Evolutionary conservation across 1,139 yeast species (phyloP), one percentile per base, ranked within the genome.

Genomic region (Yamadazyma conglobata): DNA sequence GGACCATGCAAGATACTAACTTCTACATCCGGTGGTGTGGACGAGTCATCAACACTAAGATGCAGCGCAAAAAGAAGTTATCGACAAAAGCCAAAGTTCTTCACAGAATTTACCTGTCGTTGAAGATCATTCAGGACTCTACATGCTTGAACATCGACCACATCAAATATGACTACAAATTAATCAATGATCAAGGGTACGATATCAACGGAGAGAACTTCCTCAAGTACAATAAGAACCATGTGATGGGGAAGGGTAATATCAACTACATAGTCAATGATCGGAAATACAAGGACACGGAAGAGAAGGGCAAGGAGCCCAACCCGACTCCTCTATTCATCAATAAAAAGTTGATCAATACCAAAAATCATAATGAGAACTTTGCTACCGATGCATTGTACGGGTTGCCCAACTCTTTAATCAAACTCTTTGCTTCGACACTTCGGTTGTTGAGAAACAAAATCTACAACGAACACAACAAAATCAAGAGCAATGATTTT

Each of bases 1-100:
- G 96, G 2, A 81, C 93, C 2, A 85, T 84, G 93, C 81, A 82
- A 38, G 94, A 85, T 44, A 85, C 95, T 45, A 77, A 78, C 39
- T 71, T 78, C 37, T 85, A 86, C 54, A 64, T 87, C 34, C 73
- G 77, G 31, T 78, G 88, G 49, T 84, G 95, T 60, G 91, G 86
- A 37, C 73, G 73, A 37, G 81, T 85, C 30, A 81, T 87, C 19
- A 70, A 73, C 24, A 74, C 79, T 43, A 77, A 89, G 46, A 79
- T 81, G 79, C 63, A 62, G 28, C 70, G 65, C 32, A 76, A 87
- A 48, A 80, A 79, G 47, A 73, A 73, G 39, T 56, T 86, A 19
- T 79, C 91, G 0, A 70, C 85, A 15, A 86, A 86, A 54, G 95
- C 95, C 2, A 66, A 78, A 36, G 73, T 82, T 21, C 62, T 87